Evolutionary conservation across 345 rosid species (phyloP).

Genomic region (Aquilaria sinensis): DNA sequence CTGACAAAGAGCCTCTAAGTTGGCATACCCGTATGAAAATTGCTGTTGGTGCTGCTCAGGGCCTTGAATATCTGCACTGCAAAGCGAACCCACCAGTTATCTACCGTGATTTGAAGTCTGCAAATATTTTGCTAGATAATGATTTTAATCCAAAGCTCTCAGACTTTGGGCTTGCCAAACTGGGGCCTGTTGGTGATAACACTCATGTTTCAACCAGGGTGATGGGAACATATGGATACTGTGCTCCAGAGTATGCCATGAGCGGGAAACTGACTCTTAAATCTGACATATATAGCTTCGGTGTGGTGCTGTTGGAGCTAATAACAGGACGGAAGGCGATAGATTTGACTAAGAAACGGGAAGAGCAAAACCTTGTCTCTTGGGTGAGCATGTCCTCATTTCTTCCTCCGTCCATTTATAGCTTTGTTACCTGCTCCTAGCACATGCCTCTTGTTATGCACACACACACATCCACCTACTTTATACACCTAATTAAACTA

Average conservation of each 20-base stretch:
- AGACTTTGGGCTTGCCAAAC: slow-evolving; percentile 90
- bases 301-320: slow-evolving; percentile 88
- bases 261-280: slow-evolving; percentile 89
- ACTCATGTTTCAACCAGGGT: slow-evolving; percentile 97
- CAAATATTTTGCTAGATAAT: slow-evolving; percentile 75
- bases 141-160: slow-evolving; percentile 81
- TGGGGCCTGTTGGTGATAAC: slow-evolving; percentile 97
- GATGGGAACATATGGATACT: slow-evolving; percentile 98
- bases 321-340: slow-evolving; percentile 89
- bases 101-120: slow-evolving; percentile 90
- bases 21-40: slow-evolving; percentile 86
- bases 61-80: slow-evolving; percentile 91
- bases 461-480: no score
- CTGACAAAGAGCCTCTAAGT: slow-evolving; percentile 45
- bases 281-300: slow-evolving; percentile 97
- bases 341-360: slow-evolving; percentile 47
- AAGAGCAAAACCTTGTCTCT: slow-evolving; percentile 75
- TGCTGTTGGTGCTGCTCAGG: slow-evolving; percentile 86
- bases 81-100: slow-evolving; percentile 89
- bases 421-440: no score
- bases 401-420: background rate
- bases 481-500: no score
- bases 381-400: slow-evolving; percentile 51
- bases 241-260: slow-evolving; percentile 99
- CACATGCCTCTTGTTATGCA: no score